Evolutionary conservation across 306 rosid genomes (phyloP).

Genomic region (Ziziphus jujuba): DNA sequence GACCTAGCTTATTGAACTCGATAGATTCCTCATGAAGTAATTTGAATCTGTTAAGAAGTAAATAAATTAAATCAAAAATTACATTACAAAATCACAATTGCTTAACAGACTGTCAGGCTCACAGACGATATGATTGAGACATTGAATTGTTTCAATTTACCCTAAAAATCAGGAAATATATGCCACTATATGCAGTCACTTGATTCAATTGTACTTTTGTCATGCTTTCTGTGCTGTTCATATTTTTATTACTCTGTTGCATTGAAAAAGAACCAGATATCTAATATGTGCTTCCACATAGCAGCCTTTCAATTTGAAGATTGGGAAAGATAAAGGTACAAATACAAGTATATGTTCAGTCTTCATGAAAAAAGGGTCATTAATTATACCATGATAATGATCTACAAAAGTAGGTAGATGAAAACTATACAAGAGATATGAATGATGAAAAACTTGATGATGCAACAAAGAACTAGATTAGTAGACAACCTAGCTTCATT

Average conservation of each 20-base stretch:
- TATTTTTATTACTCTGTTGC: background rate
- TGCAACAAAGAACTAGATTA: background rate
- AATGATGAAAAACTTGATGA: background rate
- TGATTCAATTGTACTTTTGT: background rate
- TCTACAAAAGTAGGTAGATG: too few species aligned
- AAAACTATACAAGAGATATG: too few species aligned
- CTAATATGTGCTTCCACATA: background rate
- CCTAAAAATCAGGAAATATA: background rate
- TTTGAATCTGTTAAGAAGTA: slow-evolving; percentile 54
- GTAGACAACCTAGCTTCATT: background rate
- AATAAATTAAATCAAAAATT: slow-evolving; percentile 2
- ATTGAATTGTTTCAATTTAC: background rate
- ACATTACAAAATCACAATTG: slow-evolving; percentile 4
- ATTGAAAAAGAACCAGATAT: background rate
- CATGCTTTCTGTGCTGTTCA: slow-evolving; percentile 7
- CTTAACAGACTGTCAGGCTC: background rate
- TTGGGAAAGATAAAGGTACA: background rate
- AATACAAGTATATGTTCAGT: too few species aligned
- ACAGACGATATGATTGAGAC: background rate
- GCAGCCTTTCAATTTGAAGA: background rate
- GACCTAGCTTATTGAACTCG: slow-evolving; percentile 86
- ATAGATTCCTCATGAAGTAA: slow-evolving; percentile 77
- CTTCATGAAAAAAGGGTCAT: too few species aligned
- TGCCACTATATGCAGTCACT: background rate
- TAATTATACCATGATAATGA: too few species aligned